Conservation (phyloP, 164 flowering plant genomes). For the Akebia trifoliata region DNA sequence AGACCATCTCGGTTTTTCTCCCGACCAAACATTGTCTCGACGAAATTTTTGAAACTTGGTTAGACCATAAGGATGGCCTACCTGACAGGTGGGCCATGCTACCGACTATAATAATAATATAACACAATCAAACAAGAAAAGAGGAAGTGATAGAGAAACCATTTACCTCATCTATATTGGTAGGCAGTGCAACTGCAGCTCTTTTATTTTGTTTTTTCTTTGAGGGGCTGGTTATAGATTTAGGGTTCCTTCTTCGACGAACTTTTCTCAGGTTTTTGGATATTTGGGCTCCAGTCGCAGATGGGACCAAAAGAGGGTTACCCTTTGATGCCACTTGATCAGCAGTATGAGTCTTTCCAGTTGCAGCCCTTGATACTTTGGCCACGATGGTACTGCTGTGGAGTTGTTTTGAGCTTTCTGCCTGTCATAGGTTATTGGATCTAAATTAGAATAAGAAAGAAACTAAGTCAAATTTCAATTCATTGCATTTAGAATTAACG, state of each 20-base stretch:
- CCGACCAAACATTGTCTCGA: too few species aligned
- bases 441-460: background rate
- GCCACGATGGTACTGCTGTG: constrained; percentile 7
- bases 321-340: constrained; percentile 19
- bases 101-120: background rate
- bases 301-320: constrained; percentile 5
- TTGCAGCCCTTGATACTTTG: constrained; percentile 17
- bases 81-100: background rate
- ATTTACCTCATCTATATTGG: constrained; percentile 18
- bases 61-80: background rate
- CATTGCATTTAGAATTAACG: background rate
- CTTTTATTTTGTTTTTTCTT: constrained; percentile 27
- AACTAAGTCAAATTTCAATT: background rate
- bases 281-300: constrained; percentile 10
- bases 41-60: background rate
- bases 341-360: constrained; percentile 11
- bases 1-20: too few species aligned
- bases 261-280: constrained; percentile 22
- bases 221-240: constrained; percentile 18
- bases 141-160: background rate
- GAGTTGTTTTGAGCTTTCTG: constrained; percentile 19
- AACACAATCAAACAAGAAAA: constrained; percentile 1
- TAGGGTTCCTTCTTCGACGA: constrained; percentile 17
- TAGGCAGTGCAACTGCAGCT: constrained; percentile 10
- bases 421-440: constrained; percentile 17